These are phyloP conservation scores for Lactarius sanguifluus DNA, from an alignment of 768 basidiomycete genomes.

Conservation along the genomic window DNA sequence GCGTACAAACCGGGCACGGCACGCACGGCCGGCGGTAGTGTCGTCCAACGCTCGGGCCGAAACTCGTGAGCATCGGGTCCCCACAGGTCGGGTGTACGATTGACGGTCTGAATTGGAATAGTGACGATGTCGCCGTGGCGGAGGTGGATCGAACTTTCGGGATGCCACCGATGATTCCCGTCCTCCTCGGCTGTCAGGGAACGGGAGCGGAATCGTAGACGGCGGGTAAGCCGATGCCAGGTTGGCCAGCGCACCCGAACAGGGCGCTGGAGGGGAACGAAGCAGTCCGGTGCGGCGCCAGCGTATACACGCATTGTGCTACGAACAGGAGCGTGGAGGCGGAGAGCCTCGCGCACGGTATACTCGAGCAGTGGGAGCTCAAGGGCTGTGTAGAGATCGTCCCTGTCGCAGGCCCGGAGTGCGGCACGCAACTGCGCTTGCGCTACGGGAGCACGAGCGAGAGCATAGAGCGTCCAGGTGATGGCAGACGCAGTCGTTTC, in stretches of 20 bases:
- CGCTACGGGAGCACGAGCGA: constrained; percentile 46
- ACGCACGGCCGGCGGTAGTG: constrained; percentile 39
- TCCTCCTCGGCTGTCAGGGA: not conserved
- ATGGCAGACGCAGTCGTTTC: constrained; percentile 60
- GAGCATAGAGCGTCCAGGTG: constrained; percentile 62
- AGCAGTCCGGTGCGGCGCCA: constrained; percentile 42
- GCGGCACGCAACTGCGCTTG: constrained; percentile 51
- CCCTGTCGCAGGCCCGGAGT: constrained; percentile 33
- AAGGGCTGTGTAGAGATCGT: constrained; percentile 28
- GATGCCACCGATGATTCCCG: constrained; percentile 10
- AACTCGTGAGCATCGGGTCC: constrained; percentile 66
- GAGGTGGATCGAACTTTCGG: constrained; percentile 15
- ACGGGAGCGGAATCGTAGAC: not conserved
- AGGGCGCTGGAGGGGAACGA: constrained; percentile 47
- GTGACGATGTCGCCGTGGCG: constrained; percentile 54
- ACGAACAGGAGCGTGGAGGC: constrained; percentile 57
- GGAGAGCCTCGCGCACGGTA: constrained; percentile 57
- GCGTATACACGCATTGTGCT: constrained; percentile 56
- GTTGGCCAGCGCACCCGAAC: constrained; percentile 25
- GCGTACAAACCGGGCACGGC: constrained; percentile 53
- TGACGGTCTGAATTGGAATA: constrained; percentile 59
- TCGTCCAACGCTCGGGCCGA: constrained; percentile 57
- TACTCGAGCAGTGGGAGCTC: constrained; percentile 59
- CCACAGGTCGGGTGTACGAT: constrained; percentile 56
- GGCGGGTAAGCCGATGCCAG: constrained; percentile 12